Conservation (phyloP, 495 filamentous ascomycete genomes). For the Aspergillus panamensis region DNA sequence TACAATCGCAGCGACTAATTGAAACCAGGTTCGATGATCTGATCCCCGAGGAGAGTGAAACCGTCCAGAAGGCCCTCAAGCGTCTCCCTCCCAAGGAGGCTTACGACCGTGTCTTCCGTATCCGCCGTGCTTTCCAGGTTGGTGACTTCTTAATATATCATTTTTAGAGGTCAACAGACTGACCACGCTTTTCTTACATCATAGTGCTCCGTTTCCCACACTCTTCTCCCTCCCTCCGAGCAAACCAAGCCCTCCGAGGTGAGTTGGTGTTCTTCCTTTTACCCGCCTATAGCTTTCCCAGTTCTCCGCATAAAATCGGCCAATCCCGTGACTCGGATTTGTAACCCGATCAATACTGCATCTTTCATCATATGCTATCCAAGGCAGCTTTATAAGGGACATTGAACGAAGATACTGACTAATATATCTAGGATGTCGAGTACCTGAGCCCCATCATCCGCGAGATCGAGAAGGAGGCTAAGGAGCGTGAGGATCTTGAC, state of each 20-base stretch:
- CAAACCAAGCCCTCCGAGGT: constrained; percentile 76
- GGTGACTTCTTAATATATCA: constrained; percentile 14
- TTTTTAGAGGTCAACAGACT: constrained; percentile 18
- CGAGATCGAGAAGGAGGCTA: constrained; percentile 76
- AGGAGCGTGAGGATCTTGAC: constrained; percentile 81
- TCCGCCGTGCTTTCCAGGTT: constrained; percentile 93
- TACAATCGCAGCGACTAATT: constrained; percentile 13
- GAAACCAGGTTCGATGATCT: constrained; percentile 79
- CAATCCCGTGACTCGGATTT: constrained; percentile 46
- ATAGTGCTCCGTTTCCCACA: constrained; percentile 79
- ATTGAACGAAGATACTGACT: constrained; percentile 20
- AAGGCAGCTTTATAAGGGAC: too few relatives aligned
- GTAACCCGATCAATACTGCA: constrained; percentile 27
- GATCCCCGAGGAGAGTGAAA: constrained; percentile 84
- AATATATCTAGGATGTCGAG: constrained; percentile 57
- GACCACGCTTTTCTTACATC: constrained; percentile 26
- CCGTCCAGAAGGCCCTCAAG: constrained; percentile 80
- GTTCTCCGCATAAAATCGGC: constrained; percentile 30
- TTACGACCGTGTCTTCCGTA: constrained; percentile 95
- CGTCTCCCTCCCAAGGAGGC: constrained; percentile 84
- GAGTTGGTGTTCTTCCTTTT: constrained; percentile 25
- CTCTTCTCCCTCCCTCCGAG: constrained; percentile 75
- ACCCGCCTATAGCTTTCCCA: constrained; percentile 20
- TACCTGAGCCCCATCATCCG: constrained; percentile 80
- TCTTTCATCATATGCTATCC: constrained; percentile 9